phyloP scores from a whole-genome alignment of 2,329 filamentous ascomycete genomes.

The Orbilia javanica region DNA sequence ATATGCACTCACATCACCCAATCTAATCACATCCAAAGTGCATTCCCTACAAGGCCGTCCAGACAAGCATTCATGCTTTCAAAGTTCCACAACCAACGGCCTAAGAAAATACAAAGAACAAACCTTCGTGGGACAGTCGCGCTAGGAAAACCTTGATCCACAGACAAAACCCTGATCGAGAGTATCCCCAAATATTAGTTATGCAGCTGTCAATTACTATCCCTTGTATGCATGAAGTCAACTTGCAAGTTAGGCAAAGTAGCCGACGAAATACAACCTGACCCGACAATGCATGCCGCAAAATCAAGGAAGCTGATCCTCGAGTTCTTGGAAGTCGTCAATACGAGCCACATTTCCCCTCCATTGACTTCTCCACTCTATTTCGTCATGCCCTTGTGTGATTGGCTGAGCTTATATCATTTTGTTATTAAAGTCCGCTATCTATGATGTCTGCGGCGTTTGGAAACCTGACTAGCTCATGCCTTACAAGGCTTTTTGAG shows the following conservation, averaged over 20 bases:
- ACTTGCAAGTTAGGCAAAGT: constrained; percentile 12
- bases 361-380: constrained; percentile 37
- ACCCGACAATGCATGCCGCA: constrained; percentile 2
- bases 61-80: neutral
- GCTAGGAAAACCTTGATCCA: constrained; percentile 5
- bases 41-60: constrained; percentile 11
- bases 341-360: constrained; percentile 22
- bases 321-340: constrained; percentile 10
- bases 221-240: neutral
- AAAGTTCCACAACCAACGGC: neutral
- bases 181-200: neutral
- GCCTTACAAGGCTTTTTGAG: constrained; percentile 57
- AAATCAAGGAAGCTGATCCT: constrained; percentile 37
- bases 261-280: constrained; percentile 11
- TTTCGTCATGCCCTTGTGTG: constrained; percentile 14
- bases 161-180: neutral
- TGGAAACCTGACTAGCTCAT: constrained; percentile 37
- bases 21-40: neutral
- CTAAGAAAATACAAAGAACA: neutral
- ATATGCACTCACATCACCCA: constrained; percentile 8
- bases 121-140: neutral
- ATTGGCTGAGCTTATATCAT: constrained; percentile 45
- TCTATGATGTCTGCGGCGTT: constrained; percentile 54
- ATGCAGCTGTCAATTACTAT: constrained; percentile 13
- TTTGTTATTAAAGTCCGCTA: constrained; percentile 35